These are phyloP conservation scores for Trichophyton benhamiae DNA, from an alignment of 2,329 filamentous ascomycete species.

Conservation along the genomic window DNA sequence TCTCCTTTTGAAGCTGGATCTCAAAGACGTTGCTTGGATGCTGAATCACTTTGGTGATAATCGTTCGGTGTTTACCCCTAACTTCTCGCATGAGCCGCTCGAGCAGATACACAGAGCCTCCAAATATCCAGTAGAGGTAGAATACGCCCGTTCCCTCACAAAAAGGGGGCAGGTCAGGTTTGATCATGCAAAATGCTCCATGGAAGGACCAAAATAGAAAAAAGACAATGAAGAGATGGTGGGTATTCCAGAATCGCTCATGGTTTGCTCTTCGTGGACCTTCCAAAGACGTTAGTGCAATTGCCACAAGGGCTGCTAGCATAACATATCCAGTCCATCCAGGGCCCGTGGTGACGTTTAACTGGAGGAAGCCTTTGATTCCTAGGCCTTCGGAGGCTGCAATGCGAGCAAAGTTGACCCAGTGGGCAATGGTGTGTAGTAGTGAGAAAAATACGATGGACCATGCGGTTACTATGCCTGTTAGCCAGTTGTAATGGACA, in stretches of 20 bases:
- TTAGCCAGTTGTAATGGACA: conserved; percentile 6
- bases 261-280: conserved; percentile 70
- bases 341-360: conserved; percentile 66
- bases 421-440: conserved; percentile 75
- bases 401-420: conserved; percentile 73
- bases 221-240: conserved; percentile 78
- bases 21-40: conserved; percentile 81
- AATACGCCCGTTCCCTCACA: conserved; percentile 64
- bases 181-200: conserved; percentile 83
- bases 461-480: conserved; percentile 53
- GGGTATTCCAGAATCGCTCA: conserved; percentile 82
- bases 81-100: conserved; percentile 68
- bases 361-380: conserved; percentile 63
- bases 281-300: conserved; percentile 65
- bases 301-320: conserved; percentile 64
- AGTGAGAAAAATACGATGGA: conserved; percentile 81
- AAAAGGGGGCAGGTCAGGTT: conserved; percentile 63
- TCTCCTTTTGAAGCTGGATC: conserved; percentile 83
- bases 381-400: conserved; percentile 63
- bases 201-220: conserved; percentile 88
- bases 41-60: conserved; percentile 79
- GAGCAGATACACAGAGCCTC: conserved; percentile 66
- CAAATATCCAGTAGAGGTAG: conserved; percentile 83
- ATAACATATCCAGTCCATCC: conserved; percentile 82
- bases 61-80: conserved; percentile 69